Percentiles rank a stretch among this genome's conserved stretches.
These are phyloP conservation scores for Sistotremastrum niveocremeum DNA, from an alignment of 768 basidiomycete genomes.

Conservation along the genomic window DNA sequence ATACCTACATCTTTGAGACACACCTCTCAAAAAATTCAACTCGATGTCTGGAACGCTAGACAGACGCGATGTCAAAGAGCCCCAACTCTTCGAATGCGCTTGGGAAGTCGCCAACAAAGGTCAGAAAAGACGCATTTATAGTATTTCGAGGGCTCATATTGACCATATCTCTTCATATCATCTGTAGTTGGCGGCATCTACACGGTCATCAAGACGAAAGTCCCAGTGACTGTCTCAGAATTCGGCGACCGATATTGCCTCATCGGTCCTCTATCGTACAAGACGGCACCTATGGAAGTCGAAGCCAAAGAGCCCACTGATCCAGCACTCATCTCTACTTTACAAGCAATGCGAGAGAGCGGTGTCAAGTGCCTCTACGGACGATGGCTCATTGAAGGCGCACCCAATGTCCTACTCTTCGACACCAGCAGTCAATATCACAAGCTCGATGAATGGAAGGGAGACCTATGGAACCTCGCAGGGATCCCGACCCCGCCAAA, in stretches of 20 bases:
- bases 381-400: conserved; percentile 96
- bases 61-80: conserved; percentile 62
- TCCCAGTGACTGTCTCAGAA: conserved; percentile 93
- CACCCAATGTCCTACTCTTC: conserved; percentile 88
- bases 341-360: conserved; percentile 73
- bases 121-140: conserved; percentile 3
- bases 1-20: not conserved
- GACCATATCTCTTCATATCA: not conserved
- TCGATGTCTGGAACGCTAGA: not conserved
- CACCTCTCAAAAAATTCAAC: not conserved
- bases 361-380: conserved; percentile 95
- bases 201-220: conserved; percentile 99
- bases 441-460: conserved; percentile 96
- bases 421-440: conserved; percentile 84
- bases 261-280: conserved; percentile 97
- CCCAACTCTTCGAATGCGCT: conserved; percentile 85
- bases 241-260: conserved; percentile 92
- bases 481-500: conserved; percentile 95
- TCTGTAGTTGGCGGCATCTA: conserved; percentile 83
- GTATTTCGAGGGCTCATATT: not conserved
- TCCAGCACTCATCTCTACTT: conserved; percentile 56
- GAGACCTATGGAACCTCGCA: conserved; percentile 94
- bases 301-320: conserved; percentile 85
- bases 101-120: conserved; percentile 97
- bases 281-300: conserved; percentile 98